phyloP scores from a whole-genome alignment of 129 eudicot genomes.

The Lactuca sativa region DNA sequence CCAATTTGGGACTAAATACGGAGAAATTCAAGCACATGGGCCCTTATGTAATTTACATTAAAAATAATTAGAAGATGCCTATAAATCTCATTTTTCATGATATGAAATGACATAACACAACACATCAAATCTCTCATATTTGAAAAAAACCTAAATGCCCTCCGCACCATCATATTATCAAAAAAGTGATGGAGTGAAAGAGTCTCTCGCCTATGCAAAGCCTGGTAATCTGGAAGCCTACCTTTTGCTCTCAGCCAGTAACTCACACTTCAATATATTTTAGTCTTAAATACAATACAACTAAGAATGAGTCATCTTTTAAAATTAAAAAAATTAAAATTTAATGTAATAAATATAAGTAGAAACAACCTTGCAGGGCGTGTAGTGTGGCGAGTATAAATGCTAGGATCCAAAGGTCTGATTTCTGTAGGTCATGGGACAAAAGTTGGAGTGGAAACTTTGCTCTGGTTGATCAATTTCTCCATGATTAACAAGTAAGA shows the following conservation, averaged over 20 bases:
- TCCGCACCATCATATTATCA: not conserved
- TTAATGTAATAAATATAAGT: not conserved
- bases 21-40: too few species aligned
- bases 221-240: conserved; percentile 79
- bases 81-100: not conserved
- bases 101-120: not conserved
- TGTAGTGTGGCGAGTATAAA: conserved; percentile 45
- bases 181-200: conserved; percentile 2
- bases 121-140: too few species aligned
- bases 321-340: not conserved
- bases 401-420: conserved; percentile 67
- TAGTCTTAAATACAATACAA: not conserved
- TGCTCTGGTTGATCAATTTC: conserved; percentile 41
- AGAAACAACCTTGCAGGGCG: conserved; percentile 71
- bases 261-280: conserved; percentile 48
- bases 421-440: conserved; percentile 93
- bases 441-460: conserved; percentile 52
- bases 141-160: not conserved
- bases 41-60: not conserved
- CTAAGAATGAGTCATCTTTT: conserved; percentile 15
- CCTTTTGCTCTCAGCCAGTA: conserved; percentile 96
- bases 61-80: conserved; percentile 14
- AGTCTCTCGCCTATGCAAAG: conserved; percentile 77
- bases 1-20: too few species aligned
- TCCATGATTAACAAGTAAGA: not conserved